Conservation (phyloP, 306 rosid genomes). For the Prunus fruticosa region DNA sequence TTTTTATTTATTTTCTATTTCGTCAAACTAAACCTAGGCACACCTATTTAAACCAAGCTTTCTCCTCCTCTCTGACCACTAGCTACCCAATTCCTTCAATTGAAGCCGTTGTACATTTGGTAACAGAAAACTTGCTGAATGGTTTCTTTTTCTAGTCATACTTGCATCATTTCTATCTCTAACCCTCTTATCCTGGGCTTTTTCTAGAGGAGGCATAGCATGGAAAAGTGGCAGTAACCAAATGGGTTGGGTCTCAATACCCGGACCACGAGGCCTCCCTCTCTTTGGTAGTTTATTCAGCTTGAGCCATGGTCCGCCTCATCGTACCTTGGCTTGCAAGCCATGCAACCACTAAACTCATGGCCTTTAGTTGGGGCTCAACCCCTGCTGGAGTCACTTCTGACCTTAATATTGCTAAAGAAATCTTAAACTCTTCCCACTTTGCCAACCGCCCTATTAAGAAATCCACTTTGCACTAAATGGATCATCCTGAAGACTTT, state of each 20-base stretch:
- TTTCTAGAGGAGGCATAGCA: slow-evolving; percentile 35
- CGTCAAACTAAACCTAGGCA: too few relatives aligned
- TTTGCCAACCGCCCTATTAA: slow-evolving; percentile 51
- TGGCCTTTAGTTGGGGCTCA: slow-evolving; percentile 52
- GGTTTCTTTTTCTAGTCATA: too few relatives aligned
- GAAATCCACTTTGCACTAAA: slow-evolving; percentile 54
- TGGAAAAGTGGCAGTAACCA: slow-evolving; percentile 41
- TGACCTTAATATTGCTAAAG: slow-evolving; percentile 34
- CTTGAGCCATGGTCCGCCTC: slow-evolving; percentile 38
- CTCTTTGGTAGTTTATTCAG: slow-evolving; percentile 35
- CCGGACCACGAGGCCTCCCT: slow-evolving; percentile 51
- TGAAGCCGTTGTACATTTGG: too few relatives aligned
- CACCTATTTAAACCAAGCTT: too few relatives aligned
- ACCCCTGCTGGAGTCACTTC: slow-evolving; percentile 45
- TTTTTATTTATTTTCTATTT: too few relatives aligned
- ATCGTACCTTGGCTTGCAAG: slow-evolving; percentile 34
- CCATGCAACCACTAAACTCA: slow-evolving; percentile 25
- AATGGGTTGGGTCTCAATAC: slow-evolving; percentile 35
- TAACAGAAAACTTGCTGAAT: too few relatives aligned
- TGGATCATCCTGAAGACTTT: slow-evolving; percentile 45
- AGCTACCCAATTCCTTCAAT: neutral
- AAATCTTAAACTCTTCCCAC: slow-evolving; percentile 39
- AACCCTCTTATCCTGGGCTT: neutral
- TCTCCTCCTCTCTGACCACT: too few relatives aligned
- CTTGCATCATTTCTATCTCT: too few relatives aligned